phyloP scores from a whole-genome alignment of 1,284 basidiomycete species.

The Rugiboletus extremiorientalis region DNA sequence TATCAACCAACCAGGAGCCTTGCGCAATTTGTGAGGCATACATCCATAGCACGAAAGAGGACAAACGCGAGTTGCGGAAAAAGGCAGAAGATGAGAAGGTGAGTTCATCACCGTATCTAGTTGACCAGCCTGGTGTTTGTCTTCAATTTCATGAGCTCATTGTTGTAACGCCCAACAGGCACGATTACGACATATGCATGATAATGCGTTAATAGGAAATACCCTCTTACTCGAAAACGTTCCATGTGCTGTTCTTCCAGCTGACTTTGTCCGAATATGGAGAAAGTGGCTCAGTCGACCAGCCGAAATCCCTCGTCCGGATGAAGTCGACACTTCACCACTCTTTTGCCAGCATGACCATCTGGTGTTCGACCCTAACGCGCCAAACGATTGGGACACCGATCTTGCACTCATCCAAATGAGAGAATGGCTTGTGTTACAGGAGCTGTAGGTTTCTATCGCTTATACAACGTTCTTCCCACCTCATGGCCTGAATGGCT shows the following conservation, averaged over 20 bases:
- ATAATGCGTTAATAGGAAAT: constrained; percentile 50
- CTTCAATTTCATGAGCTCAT: constrained; percentile 15
- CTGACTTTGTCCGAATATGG: constrained; percentile 64
- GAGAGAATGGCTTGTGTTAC: constrained; percentile 62
- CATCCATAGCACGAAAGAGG: constrained; percentile 56
- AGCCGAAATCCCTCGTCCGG: constrained; percentile 53
- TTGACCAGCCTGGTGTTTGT: not conserved
- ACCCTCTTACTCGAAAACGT: constrained; percentile 44
- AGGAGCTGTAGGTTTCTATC: constrained; percentile 48
- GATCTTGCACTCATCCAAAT: constrained; percentile 54
- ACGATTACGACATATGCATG: constrained; percentile 58
- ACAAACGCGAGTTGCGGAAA: constrained; percentile 55
- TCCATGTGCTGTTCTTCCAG: constrained; percentile 58
- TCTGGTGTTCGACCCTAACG: constrained; percentile 67
- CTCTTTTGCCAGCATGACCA: constrained; percentile 68
- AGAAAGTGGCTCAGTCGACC: constrained; percentile 66
- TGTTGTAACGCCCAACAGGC: constrained; percentile 40
- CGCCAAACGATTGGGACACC: constrained; percentile 52
- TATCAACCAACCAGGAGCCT: constrained; percentile 47
- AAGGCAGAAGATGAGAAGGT: constrained; percentile 78
- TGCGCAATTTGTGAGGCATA: constrained; percentile 61
- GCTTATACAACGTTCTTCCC: constrained; percentile 4
- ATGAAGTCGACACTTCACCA: constrained; percentile 55
- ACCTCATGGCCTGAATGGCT: constrained; percentile 4
- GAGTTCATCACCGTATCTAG: not conserved